Percentiles rank a stretch among this genome's conserved stretches.
Conservation (phyloP, 148 eudicot genomes). For the Agrostemma githago region DNA sequence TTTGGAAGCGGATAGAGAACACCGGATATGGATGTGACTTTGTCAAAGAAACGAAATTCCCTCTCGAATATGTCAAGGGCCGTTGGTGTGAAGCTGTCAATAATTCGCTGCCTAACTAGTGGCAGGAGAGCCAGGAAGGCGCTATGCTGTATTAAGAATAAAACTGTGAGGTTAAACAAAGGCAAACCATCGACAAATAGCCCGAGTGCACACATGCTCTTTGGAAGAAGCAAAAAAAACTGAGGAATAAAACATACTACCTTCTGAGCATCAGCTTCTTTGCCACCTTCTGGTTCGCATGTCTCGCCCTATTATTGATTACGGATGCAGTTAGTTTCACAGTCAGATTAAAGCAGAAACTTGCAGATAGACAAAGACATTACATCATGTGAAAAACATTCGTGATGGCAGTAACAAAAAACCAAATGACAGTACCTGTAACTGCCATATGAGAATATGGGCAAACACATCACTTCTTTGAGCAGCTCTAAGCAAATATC, state of each 20-base stretch:
- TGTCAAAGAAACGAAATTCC: conserved; percentile 97
- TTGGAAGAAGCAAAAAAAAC: background rate
- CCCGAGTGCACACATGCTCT: background rate
- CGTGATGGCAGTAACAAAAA: background rate
- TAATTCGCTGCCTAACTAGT: conserved; percentile 61
- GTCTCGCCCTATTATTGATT: conserved; percentile 68
- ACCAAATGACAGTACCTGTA: conserved; percentile 56
- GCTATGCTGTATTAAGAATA: conserved; percentile 44
- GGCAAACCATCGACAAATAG: background rate
- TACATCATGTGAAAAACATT: background rate
- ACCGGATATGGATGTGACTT: conserved; percentile 93
- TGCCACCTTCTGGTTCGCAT: conserved; percentile 64
- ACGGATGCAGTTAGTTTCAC: conserved; percentile 23
- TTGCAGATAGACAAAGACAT: background rate
- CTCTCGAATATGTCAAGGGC: conserved; percentile 67
- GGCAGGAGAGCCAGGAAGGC: conserved; percentile 70
- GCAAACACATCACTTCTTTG: conserved; percentile 93
- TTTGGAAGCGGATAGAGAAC: conserved; percentile 80
- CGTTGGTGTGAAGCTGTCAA: conserved; percentile 73
- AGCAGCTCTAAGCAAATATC: conserved; percentile 94
- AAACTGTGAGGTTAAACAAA: conserved; percentile 7
- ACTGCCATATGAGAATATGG: conserved; percentile 92
- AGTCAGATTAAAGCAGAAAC: conserved; percentile 4
- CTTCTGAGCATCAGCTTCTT: conserved; percentile 64
- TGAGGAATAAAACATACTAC: conserved; percentile 40